These are phyloP conservation scores for Ambrosia hybrid DNA, from an alignment of 140 eudicot species.

Conservation along the genomic window DNA sequence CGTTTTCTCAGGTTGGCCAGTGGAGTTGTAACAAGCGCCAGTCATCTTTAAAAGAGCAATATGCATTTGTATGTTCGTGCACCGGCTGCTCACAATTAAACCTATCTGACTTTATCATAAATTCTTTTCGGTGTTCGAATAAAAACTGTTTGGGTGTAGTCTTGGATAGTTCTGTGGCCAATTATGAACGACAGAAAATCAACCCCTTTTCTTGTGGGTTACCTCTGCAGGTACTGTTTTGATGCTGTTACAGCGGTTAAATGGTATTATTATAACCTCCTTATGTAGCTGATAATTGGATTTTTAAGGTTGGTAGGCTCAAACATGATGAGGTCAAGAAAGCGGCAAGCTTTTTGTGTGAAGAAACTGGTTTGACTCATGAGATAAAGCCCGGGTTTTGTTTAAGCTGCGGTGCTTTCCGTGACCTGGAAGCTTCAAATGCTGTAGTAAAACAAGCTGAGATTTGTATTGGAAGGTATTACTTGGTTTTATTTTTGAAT, in stretches of 20 bases:
- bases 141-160: slow-evolving; percentile 73
- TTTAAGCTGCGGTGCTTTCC: slow-evolving; percentile 53
- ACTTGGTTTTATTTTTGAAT: neutral
- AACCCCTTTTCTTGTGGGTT: slow-evolving; percentile 26
- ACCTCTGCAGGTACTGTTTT: slow-evolving; percentile 52
- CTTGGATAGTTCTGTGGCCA: slow-evolving; percentile 41
- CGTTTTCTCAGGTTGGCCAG: slow-evolving; percentile 72
- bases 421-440: slow-evolving; percentile 47
- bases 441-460: slow-evolving; percentile 44
- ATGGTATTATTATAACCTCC: neutral
- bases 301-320: slow-evolving; percentile 39
- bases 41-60: slow-evolving; percentile 57
- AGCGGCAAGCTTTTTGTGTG: slow-evolving; percentile 50
- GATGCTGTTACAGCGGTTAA: neutral
- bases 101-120: slow-evolving; percentile 71
- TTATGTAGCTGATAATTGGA: slow-evolving; percentile 16
- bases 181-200: slow-evolving; percentile 49
- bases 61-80: slow-evolving; percentile 76
- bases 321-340: slow-evolving; percentile 38
- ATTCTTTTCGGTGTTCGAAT: slow-evolving; percentile 62
- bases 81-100: slow-evolving; percentile 64
- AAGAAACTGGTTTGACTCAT: slow-evolving; percentile 30
- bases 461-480: slow-evolving; percentile 48
- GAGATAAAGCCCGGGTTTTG: slow-evolving; percentile 61
- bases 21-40: slow-evolving; percentile 66